Evolutionary conservation across 2,329 filamentous ascomycete species (phyloP), one percentile per base, ranked within the genome.

Genomic region (Fusarium beomiforme): DNA sequence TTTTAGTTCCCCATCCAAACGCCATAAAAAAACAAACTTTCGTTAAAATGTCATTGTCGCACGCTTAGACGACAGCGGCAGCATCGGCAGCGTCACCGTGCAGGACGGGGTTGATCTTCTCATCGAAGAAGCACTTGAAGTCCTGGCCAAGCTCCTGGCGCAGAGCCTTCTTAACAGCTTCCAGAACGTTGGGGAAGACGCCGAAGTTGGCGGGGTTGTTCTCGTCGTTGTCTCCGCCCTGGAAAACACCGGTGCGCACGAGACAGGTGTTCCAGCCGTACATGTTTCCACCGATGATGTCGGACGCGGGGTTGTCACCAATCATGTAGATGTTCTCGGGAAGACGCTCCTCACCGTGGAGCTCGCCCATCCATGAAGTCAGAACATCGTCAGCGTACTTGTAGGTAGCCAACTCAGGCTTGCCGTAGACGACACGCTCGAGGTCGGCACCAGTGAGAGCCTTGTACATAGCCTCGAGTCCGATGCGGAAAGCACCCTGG

Each of bases 251-350:
- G 0, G 92, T 94, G 77, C 91, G 89, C 61, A 94, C 92, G 59
- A 94, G 82, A 78, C 92, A 93, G 6, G 92, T 93, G 83, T 94
- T 94, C 92, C 92, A 94, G 66, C 91, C 91, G 81, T 94, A 93
- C 87, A 91, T 92, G 86, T 94, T 94, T 68, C 91, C 92, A 69
- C 92, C 92, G 70, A 76, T 70, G 33, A 76, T 76, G 60, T 76
- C 75, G n/a, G 75, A 76, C 29, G 75, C 75, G 5, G 92, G 91
- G 76, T 94, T 94, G 77, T 94, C 92, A 8, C 94, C 95, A 37
- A 97, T 87, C 94, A 97, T 97, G 80, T 95, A 97, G 9, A 97
- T 93, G 47, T 86, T 88, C 75, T 86, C 84, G 56, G 96, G 80
- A 16, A 86, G 85, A 66, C 82, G 85, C 84, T 92, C 89, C 80